phyloP scores from a whole-genome alignment of 495 filamentous ascomycete genomes.

The Sphaerosporella brunnea region DNA sequence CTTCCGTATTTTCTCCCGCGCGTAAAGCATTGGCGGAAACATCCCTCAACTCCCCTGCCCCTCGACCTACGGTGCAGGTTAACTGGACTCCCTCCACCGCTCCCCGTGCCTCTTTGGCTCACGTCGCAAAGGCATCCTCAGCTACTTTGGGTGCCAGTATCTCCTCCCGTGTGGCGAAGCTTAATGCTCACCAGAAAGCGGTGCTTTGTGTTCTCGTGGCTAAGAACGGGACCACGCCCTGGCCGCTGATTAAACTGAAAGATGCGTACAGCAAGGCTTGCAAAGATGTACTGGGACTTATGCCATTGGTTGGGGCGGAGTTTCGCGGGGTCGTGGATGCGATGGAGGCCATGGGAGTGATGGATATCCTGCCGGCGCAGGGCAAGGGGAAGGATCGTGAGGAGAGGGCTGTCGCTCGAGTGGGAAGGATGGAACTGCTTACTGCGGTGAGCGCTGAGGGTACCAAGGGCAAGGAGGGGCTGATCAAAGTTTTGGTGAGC shows the following conservation, averaged over 20 bases:
- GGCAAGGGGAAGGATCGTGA: conserved; percentile 43
- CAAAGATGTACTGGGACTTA: conserved; percentile 57
- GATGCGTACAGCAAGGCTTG: conserved; percentile 71
- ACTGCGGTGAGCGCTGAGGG: conserved; percentile 27
- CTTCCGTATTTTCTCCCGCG: too few relatives aligned
- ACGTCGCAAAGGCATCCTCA: conserved; percentile 76
- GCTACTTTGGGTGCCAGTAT: conserved; percentile 73
- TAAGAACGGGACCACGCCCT: conserved; percentile 40
- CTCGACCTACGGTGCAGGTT: conserved; percentile 30
- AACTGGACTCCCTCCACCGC: conserved; percentile 54
- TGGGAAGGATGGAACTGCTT: conserved; percentile 60
- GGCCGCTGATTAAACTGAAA: conserved; percentile 58
- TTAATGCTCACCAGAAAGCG: conserved; percentile 94
- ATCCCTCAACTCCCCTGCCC: conserved; percentile 2
- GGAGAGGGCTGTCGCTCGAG: conserved; percentile 54
- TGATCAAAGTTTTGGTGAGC: not conserved
- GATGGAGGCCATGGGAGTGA: conserved; percentile 63
- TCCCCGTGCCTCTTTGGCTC: conserved; percentile 71
- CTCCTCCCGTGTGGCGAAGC: conserved; percentile 56
- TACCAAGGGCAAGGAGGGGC: conserved; percentile 3
- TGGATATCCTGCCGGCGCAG: conserved; percentile 40
- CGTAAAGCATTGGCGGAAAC: conserved; percentile 1
- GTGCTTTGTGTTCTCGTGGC: conserved; percentile 74
- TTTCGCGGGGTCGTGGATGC: conserved; percentile 87
- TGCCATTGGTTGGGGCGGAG: conserved; percentile 71